Base-by-base conservation (phyloP, 1,284 basidiomycete genomes). In the Sporisorium scitamineum region DNA sequence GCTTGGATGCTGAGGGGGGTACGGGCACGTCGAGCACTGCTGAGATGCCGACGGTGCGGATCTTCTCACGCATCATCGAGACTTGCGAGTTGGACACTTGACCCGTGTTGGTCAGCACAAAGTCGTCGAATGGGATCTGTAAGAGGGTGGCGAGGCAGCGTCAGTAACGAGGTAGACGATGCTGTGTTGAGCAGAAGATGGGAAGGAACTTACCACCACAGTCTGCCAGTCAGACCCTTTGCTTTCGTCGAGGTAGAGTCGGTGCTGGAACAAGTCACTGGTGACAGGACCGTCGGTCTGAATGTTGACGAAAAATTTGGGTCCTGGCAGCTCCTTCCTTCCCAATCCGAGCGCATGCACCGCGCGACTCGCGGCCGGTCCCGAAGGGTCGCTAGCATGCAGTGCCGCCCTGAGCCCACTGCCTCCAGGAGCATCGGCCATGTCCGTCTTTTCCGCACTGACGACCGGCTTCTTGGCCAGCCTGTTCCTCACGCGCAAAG, bases 201-300 rank as follows among this genome's bases (percentile, higher is more conserved):
- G 26, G 9, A 1, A 16, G 26, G 22, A 2, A 61, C 91, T 82
- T 76, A 93, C 93, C 77, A 92, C 90, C 11, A 95, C 86, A 79
- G 94, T 92, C 84, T 95, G 92, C 94, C 94, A 96, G 11, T 88
- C 87, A 54, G 79, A 58, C 18, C 91, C 91, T 59, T 92, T 90
- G 24, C 88, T 87, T 55, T 89, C 88, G 61, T 89, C 88, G 84
- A 95, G 92, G 86, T 90, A 93, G 39, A 96, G 87, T 39, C 93
- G 89, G 81, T 96, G 94, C 82, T 95, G 94, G 91, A 94, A 96
- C 22, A 96, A 87, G 85, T 95, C 94, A 37, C 86, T 87, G 74
- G 85, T 83, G 16, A 87, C 86, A 2, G 92, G 90, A 1, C 87
- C 87, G 1, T 92, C 92, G 2, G 94, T 95, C 85, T 95, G 94